Percentiles rank a stretch among this genome's conserved stretches.
These are phyloP conservation scores for Penicillium chermesinum DNA, from an alignment of 495 filamentous ascomycete species.

Conservation along the genomic window DNA sequence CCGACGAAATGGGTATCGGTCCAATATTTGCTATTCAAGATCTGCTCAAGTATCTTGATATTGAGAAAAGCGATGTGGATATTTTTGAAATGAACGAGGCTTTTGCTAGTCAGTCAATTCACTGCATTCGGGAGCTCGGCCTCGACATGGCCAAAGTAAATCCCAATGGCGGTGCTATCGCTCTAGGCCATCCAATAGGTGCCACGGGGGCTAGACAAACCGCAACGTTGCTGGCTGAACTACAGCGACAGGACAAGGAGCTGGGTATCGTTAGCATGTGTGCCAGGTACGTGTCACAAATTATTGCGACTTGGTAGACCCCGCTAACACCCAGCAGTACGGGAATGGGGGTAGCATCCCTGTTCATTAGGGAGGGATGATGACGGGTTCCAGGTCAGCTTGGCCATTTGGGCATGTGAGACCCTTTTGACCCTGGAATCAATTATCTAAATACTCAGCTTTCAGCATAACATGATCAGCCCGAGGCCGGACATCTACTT, in stretches of 20 bases:
- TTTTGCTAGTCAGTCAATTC: slow-evolving; percentile 82
- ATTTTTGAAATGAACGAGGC: slow-evolving; percentile 97
- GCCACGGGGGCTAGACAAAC: slow-evolving; percentile 83
- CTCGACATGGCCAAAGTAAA: slow-evolving; percentile 68
- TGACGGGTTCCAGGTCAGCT: too few relatives aligned
- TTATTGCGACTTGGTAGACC: background rate
- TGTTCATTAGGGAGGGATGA: background rate
- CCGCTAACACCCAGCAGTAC: background rate
- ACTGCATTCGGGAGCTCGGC: slow-evolving; percentile 71
- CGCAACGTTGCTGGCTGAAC: slow-evolving; percentile 65
- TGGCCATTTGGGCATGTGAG: too few relatives aligned
- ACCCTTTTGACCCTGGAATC: too few relatives aligned
- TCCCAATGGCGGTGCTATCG: slow-evolving; percentile 89
- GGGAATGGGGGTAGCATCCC: background rate
- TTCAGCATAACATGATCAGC: too few relatives aligned
- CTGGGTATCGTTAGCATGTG: slow-evolving; percentile 81
- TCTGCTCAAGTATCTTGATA: slow-evolving; percentile 58
- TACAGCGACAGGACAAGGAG: slow-evolving; percentile 57
- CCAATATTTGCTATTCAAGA: slow-evolving; percentile 82
- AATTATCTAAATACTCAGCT: too few relatives aligned
- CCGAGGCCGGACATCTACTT: too few relatives aligned
- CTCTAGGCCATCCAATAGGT: slow-evolving; percentile 88
- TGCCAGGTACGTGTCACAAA: background rate
- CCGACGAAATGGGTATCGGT: slow-evolving; percentile 92
- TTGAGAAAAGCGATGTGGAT: slow-evolving; percentile 63